A percentile compares a stretch with the other conserved stretches of the same genome.
phyloP scores from a whole-genome alignment of 805 yeast genomes.

The Yamadazyma laniorum region DNA sequence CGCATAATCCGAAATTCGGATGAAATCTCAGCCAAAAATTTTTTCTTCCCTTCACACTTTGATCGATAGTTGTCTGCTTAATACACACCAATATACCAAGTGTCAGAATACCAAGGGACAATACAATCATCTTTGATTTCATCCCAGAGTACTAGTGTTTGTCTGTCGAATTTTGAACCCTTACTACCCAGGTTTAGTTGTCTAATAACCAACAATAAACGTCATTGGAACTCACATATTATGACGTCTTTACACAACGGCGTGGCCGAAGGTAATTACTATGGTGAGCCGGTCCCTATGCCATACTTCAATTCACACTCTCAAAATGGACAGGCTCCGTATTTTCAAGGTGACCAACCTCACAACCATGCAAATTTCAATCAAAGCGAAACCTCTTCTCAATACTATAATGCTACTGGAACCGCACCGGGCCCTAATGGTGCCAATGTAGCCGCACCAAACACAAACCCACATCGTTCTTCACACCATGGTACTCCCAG shows the following conservation, averaged over 20 bases:
- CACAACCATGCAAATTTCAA: background rate
- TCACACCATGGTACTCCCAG: background rate
- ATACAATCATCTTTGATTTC: background rate
- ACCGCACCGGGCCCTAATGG: background rate
- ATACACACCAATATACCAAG: background rate
- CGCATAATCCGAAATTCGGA: conserved; percentile 9
- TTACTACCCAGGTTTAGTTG: too few relatives aligned
- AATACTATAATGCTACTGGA: conserved; percentile 1
- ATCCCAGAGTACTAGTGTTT: too few relatives aligned
- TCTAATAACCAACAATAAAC: too few relatives aligned
- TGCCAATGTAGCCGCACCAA: conserved; percentile 5
- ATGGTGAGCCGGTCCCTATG: conserved; percentile 19
- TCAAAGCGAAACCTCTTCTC: background rate
- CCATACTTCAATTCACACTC: conserved; percentile 6
- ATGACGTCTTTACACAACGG: conserved; percentile 32
- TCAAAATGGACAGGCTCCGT: background rate
- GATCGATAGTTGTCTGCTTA: background rate
- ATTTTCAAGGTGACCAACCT: conserved; percentile 1
- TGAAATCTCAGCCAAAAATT: conserved; percentile 6
- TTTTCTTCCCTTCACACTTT: background rate
- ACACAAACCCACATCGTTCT: conserved; percentile 1
- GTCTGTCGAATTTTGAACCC: too few relatives aligned
- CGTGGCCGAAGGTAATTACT: conserved; percentile 24
- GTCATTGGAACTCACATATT: too few relatives aligned
- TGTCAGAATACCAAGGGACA: background rate